Base-by-base conservation (phyloP, 2,329 filamentous ascomycete genomes). In the Colletotrichum theobromicola region DNA sequence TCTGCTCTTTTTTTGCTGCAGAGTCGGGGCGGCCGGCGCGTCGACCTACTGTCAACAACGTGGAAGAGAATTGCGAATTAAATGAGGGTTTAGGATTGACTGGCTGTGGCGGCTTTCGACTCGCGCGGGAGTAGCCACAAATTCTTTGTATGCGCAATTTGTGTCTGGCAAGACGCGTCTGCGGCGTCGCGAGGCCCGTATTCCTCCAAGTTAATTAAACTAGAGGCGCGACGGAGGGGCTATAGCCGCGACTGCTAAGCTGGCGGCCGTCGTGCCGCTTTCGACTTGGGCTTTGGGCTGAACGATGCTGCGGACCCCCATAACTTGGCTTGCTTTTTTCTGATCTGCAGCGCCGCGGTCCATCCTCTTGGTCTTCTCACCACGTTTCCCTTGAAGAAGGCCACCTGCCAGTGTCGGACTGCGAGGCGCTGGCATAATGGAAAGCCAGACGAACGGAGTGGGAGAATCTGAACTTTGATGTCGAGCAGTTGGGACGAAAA, bases 11-110 rank as follows among this genome's bases (percentile, higher is more conserved):
- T 46, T 62, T 35, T 62, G 30, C 67, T 30, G 34, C 53, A 65
- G 66, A 71, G 18, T 32, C 61, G 72, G 72, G 61, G 70, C 42
- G 7, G 67, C 67, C 61, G 32, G 65, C 67, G 67, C 66, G 53
- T 42, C 55, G 34, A 30, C 18, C 37, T 61, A 30, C 61, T 66
- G 72, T 71, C 67, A 61, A 57, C 67, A 66, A 67, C 70, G 64
- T 66, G 35, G 67, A 16, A 53, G 35, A 71, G 67, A 35, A 74
- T 74, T 74, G 72, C 24, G 35, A 55, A 46, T 65, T 63, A 66
- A 74, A 74, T 74, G 67, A 74, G 62, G 62, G 72, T 72, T 72
- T 75, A 15, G 69, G 62, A 72, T 75, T 72, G 62, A 72, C 42
- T 63, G 68, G 68, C 46, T 57, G 62, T 37, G 70, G 72, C 62